Evolutionary conservation across 23 red algal species (phyloP).

Genomic region (Gracilariopsis chorda): DNA sequence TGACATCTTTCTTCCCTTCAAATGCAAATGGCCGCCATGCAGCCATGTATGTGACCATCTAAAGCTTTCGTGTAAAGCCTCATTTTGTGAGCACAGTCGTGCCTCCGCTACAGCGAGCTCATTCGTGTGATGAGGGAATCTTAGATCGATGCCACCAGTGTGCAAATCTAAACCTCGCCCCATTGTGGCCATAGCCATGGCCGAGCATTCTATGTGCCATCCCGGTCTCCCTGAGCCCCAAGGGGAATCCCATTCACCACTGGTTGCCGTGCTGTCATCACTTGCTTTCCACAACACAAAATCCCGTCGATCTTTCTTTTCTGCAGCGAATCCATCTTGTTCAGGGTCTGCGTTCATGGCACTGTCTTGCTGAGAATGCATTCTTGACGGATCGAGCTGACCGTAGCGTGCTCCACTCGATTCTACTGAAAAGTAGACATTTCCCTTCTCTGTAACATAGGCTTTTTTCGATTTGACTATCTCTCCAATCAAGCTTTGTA

Average conservation of each 20-base stretch:
- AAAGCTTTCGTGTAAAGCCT: not conserved
- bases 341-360: too few species aligned
- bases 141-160: constrained; percentile 86
- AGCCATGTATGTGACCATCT: constrained; percentile 81
- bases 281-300: constrained; percentile 93
- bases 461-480: constrained; percentile 47
- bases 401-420: constrained; percentile 62
- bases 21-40: constrained; percentile 75
- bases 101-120: constrained; percentile 80
- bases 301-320: constrained; percentile 72
- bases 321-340: too few species aligned
- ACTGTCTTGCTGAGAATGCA: too few species aligned
- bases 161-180: constrained; percentile 79
- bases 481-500: constrained; percentile 37
- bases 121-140: constrained; percentile 97
- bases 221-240: constrained; percentile 90
- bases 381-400: constrained; percentile 74
- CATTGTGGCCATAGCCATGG: constrained; percentile 64
- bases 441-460: constrained; percentile 55
- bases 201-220: constrained; percentile 98
- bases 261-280: constrained; percentile 2
- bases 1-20: constrained; percentile 93
- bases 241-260: constrained; percentile 61
- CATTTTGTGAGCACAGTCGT: not conserved
- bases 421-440: constrained; percentile 87